Base-by-base conservation (phyloP, 2,329 filamentous ascomycete species). In the Fusarium sp. region DNA sequence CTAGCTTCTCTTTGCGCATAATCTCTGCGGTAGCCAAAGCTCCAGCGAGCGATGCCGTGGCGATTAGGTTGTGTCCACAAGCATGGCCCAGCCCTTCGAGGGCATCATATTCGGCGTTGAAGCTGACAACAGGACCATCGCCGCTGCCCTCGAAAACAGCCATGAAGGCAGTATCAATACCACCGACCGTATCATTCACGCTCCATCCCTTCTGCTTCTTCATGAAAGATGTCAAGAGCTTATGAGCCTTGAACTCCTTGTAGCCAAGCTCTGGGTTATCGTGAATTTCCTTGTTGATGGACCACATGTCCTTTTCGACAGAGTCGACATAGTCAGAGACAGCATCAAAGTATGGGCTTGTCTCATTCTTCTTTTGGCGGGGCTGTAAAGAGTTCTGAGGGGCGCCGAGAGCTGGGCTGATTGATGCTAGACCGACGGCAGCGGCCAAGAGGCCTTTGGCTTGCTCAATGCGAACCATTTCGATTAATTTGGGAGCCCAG, bases 231-330 rank as follows among this genome's bases (percentile, higher is more conserved):
- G 83, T 85, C 36, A 87, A 76, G 3, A 82, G 74, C 5, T 83
- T 79, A 64, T 87, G 85, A 0, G 85, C 85, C 20, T 83, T 82
- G 52, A 80, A 77, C 70, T 87, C 85, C 40, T 86, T 79, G 66
- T 82, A 86, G 0, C 81, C 82, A 1, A 86, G 78, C 73, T 87
- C 85, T 0, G 85, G 85, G 47, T 86, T 81, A 52, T 84, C 83
- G 68, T 86, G 84, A 22, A 87, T 85, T 36, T 82, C 75, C n/a
- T 84, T 81, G 67, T 83, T 85, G 66, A 86, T 79, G 6, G 67
- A 63, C 74, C 74, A 77, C 4, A 77, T 70, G 11, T 77, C 70
- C 4, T 74, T 64, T 13, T 73, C 65, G 0, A 76, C 50, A 1
- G 74, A 76, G 20, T 76, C 71, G 4, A 76, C 60, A 13, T 71